These are phyloP conservation scores for Diaporthe amygdali DNA, from an alignment of 2,329 filamentous ascomycete genomes.

Conservation along the genomic window DNA sequence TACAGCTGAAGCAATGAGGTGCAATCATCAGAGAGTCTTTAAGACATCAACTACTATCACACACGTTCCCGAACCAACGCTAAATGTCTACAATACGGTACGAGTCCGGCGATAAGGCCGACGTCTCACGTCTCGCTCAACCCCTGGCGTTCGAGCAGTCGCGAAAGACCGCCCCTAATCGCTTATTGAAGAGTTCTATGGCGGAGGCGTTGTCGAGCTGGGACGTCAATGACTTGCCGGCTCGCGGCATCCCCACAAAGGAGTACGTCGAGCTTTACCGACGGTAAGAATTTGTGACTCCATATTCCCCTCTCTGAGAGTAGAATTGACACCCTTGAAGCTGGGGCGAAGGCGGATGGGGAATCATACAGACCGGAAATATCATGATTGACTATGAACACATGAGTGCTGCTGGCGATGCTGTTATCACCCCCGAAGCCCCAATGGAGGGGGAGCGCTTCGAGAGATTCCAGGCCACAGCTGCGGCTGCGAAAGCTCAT, in stretches of 20 bases:
- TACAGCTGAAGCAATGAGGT: neutral
- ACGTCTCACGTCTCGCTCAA: neutral
- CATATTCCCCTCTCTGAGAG: neutral
- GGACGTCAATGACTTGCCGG: conserved; percentile 62
- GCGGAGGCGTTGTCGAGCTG: conserved; percentile 67
- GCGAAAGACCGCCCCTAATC: conserved; percentile 61
- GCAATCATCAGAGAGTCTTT: too few species aligned
- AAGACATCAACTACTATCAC: neutral
- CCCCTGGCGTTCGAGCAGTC: conserved; percentile 49
- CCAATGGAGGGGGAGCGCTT: conserved; percentile 61
- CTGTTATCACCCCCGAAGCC: conserved; percentile 60
- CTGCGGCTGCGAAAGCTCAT: conserved; percentile 57
- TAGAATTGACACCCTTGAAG: neutral
- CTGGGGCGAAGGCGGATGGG: conserved; percentile 63
- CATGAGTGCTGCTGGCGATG: conserved; percentile 59
- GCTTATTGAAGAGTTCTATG: conserved; percentile 71
- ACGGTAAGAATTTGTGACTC: conserved; percentile 31
- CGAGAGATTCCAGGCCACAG: conserved; percentile 62
- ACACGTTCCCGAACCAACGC: neutral
- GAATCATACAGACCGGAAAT: conserved; percentile 67
- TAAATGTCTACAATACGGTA: neutral
- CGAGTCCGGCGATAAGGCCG: neutral
- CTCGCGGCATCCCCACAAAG: conserved; percentile 48
- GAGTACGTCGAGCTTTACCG: conserved; percentile 60
- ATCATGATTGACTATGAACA: conserved; percentile 67